A percentile compares a stretch with the other conserved stretches of the same genome.
phyloP scores from a whole-genome alignment of 192 early-diverging fungal genomes.

The Umbelopsis sp. region DNA sequence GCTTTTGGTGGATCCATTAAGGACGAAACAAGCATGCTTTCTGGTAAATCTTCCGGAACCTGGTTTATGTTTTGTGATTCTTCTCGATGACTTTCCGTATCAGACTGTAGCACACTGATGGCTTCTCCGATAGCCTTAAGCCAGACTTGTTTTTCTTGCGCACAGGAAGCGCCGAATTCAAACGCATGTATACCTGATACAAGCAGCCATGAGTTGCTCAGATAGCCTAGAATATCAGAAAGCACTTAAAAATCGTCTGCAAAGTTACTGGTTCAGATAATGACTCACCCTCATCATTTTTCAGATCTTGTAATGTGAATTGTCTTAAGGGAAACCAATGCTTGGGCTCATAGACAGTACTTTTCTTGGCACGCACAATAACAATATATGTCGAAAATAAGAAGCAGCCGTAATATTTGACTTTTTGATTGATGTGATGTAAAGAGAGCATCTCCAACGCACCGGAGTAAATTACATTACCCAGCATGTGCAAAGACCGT shows the following conservation, averaged over 20 bases:
- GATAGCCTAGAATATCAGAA: neutral
- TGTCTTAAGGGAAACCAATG: conserved; percentile 71
- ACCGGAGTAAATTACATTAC: conserved; percentile 47
- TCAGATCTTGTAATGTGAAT: conserved; percentile 56
- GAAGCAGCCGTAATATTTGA: conserved; percentile 64
- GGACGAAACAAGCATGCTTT: conserved; percentile 35
- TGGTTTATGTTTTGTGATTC: neutral
- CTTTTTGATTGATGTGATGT: conserved; percentile 27
- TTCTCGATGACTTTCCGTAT: neutral
- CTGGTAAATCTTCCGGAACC: neutral
- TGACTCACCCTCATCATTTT: conserved; percentile 31
- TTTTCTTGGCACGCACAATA: conserved; percentile 56
- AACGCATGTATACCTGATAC: conserved; percentile 45
- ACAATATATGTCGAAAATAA: conserved; percentile 64
- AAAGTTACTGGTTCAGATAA: too few species aligned
- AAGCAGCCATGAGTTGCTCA: conserved; percentile 9
- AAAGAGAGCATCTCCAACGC: conserved; percentile 44
- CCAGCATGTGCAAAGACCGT: conserved; percentile 33
- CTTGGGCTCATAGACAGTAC: conserved; percentile 54
- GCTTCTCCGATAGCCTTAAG: conserved; percentile 45
- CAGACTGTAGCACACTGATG: conserved; percentile 34
- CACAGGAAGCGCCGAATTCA: conserved; percentile 58
- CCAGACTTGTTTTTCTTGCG: conserved; percentile 62
- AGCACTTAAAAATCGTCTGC: neutral
- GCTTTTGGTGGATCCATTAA: neutral